Conservation (phyloP, 345 rosid species). For the Moricandia arvensis region DNA sequence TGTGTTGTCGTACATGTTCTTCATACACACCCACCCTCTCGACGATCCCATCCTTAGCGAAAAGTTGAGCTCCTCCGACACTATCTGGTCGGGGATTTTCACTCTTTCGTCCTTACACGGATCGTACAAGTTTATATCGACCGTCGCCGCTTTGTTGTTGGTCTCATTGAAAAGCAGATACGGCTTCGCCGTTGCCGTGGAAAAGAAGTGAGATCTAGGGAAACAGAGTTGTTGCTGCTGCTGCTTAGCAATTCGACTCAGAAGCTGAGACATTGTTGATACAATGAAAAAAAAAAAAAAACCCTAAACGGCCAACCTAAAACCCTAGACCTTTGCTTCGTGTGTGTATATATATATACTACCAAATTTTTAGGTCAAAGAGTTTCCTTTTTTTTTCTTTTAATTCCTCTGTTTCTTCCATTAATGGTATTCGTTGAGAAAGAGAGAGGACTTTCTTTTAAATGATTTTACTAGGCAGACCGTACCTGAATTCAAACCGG, state of each 20-base stretch:
- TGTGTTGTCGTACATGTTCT: not conserved
- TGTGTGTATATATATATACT: too few relatives aligned
- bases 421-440: too few relatives aligned
- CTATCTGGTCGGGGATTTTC: not conserved
- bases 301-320: not conserved
- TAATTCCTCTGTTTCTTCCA: too few relatives aligned
- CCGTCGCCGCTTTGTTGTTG: not conserved
- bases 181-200: slow-evolving; percentile 5
- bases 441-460: too few relatives aligned
- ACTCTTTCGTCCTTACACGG: not conserved
- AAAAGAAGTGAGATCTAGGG: not conserved
- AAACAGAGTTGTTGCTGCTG: slow-evolving; percentile 1
- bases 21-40: not conserved
- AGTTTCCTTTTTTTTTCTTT: too few relatives aligned
- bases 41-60: not conserved
- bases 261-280: slow-evolving; percentile 15
- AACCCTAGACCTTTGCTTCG: not conserved
- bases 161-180: not conserved
- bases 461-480: too few relatives aligned
- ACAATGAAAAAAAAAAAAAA: not conserved
- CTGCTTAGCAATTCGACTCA: slow-evolving; percentile 14
- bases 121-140: not conserved
- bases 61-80: not conserved
- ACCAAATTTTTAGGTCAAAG: too few relatives aligned
- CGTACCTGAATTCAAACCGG: too few relatives aligned